phyloP scores from a whole-genome alignment of 2,329 filamentous ascomycete species.

The Aspergillus fischeri region DNA sequence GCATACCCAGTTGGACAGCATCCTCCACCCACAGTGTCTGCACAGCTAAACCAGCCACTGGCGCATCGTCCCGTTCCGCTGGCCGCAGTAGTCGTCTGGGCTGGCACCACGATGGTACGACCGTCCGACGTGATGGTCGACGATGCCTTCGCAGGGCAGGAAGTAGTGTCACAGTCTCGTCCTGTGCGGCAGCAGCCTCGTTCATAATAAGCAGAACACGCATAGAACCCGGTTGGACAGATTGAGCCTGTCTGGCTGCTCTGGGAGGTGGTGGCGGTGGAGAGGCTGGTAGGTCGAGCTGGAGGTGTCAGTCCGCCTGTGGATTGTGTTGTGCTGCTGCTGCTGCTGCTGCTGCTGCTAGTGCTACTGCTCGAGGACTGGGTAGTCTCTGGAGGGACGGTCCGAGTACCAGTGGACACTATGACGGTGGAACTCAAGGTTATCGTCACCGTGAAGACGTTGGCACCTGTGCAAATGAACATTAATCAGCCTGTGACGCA shows the following conservation, averaged over 20 bases:
- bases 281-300: slow-evolving; percentile 35
- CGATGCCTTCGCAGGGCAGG: slow-evolving; percentile 66
- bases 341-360: slow-evolving; percentile 36
- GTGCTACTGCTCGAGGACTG: slow-evolving; percentile 29
- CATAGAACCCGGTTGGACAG: slow-evolving; percentile 90
- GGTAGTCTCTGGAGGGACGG: slow-evolving; percentile 23
- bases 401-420: slow-evolving; percentile 28
- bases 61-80: slow-evolving; percentile 57
- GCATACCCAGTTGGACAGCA: slow-evolving; percentile 78
- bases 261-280: slow-evolving; percentile 37
- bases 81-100: slow-evolving; percentile 38
- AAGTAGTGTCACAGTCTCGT: slow-evolving; percentile 75
- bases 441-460: slow-evolving; percentile 33
- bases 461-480: slow-evolving; percentile 23
- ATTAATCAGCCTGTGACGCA: not conserved
- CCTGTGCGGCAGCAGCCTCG: slow-evolving; percentile 88
- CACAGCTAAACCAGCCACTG: slow-evolving; percentile 72
- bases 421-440: slow-evolving; percentile 30
- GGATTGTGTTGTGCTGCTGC: slow-evolving; percentile 30
- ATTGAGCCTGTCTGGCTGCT: slow-evolving; percentile 35
- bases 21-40: slow-evolving; percentile 62
- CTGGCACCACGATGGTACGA: slow-evolving; percentile 65
- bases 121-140: slow-evolving; percentile 63
- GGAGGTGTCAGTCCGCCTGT: slow-evolving; percentile 33
- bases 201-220: slow-evolving; percentile 73